Conservation (phyloP, 192 early-diverging fungal genomes). For the Entrophospora sp. region DNA sequence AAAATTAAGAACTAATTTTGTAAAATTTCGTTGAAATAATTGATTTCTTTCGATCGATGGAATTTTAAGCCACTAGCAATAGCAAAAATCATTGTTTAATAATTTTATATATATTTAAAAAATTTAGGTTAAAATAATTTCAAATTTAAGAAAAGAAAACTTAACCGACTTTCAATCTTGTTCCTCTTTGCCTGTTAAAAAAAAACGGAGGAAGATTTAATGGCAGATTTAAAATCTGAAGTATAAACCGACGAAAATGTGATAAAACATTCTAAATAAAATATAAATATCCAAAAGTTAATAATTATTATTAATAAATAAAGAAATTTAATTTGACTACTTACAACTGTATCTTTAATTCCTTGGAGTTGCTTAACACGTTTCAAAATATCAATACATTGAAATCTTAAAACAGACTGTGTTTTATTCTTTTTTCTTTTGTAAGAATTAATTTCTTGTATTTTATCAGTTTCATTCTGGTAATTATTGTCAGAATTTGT, state of each 20-base stretch:
- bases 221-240: background rate
- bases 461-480: background rate
- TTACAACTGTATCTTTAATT: background rate
- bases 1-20: too few relatives aligned
- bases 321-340: background rate
- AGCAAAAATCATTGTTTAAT: too few relatives aligned
- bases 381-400: background rate
- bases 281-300: background rate
- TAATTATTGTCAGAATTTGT: background rate
- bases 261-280: background rate
- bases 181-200: background rate
- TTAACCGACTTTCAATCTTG: too few relatives aligned
- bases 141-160: too few relatives aligned
- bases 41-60: too few relatives aligned
- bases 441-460: background rate
- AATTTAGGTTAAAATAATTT: too few relatives aligned
- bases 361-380: background rate
- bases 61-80: too few relatives aligned
- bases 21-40: too few relatives aligned
- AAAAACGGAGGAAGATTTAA: slow-evolving; percentile 6
- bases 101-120: too few relatives aligned
- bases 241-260: background rate
- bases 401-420: background rate
- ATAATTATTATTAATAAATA: background rate
- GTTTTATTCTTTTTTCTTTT: background rate